Conservation (phyloP, 1,284 basidiomycete genomes). For the Cutaneotrichosporon dermatis region DNA sequence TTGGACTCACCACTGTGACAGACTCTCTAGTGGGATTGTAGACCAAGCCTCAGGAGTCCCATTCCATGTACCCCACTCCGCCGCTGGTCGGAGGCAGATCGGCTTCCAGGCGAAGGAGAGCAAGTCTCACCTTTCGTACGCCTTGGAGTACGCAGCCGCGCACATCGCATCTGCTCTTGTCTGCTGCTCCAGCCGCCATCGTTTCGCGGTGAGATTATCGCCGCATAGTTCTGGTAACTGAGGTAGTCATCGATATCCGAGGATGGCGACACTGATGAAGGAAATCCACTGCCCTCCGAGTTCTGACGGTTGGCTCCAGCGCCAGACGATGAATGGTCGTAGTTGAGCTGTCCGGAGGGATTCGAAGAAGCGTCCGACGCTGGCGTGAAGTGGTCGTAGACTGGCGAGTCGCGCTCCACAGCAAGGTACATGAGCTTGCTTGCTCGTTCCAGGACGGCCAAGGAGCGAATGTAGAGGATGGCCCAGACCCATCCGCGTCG, state of each 20-base stretch:
- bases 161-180: slow-evolving; percentile 4
- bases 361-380: background rate
- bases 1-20: slow-evolving; percentile 26
- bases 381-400: slow-evolving; percentile 3
- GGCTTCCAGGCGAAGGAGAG: slow-evolving; percentile 28
- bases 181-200: background rate
- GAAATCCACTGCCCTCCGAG: too few relatives aligned
- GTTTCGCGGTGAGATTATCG: background rate
- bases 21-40: slow-evolving; percentile 11
- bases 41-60: background rate
- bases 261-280: background rate
- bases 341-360: background rate
- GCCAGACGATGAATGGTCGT: too few relatives aligned
- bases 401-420: slow-evolving; percentile 22
- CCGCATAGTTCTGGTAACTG: slow-evolving; percentile 15
- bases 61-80: slow-evolving; percentile 24
- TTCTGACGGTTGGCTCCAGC: too few relatives aligned
- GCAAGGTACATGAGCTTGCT: slow-evolving; percentile 40
- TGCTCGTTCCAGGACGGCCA: slow-evolving; percentile 33
- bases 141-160: slow-evolving; percentile 31
- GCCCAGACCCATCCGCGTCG: slow-evolving; percentile 23
- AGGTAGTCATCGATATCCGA: slow-evolving; percentile 31
- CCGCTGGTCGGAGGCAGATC: slow-evolving; percentile 34
- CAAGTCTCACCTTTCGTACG: slow-evolving; percentile 31
- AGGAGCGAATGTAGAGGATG: slow-evolving; percentile 27